These are phyloP conservation scores for Aristolochia fimbriata DNA, from an alignment of 164 flowering plant genomes.

Conservation along the genomic window DNA sequence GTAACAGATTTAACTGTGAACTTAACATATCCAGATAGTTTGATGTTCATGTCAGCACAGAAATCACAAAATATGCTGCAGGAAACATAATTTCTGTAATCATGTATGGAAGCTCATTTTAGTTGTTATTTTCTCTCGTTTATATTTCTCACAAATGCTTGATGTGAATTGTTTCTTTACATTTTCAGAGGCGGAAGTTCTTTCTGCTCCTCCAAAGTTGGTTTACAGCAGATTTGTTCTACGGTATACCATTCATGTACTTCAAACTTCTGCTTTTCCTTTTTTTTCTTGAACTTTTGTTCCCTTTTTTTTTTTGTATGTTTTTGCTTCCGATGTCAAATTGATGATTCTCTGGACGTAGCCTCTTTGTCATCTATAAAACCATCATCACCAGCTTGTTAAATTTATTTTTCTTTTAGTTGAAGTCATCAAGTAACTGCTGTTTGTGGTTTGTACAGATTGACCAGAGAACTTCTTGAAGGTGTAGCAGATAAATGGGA, in stretches of 20 bases:
- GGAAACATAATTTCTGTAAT: neutral
- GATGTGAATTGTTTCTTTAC: no score
- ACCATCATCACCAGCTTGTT: no score
- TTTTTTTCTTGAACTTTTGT: neutral
- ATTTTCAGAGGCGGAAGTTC: constrained; percentile 76
- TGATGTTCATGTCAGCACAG: neutral
- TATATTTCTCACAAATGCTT: no score
- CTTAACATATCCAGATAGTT: neutral
- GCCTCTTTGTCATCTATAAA: no score
- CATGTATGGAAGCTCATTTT: neutral
- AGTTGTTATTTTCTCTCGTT: no score
- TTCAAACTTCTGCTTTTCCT: neutral
- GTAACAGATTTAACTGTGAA: no score
- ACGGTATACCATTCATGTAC: constrained; percentile 28
- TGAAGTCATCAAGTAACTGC: neutral
- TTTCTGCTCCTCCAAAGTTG: constrained; percentile 91
- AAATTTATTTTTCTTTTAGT: neutral
- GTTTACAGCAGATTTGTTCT: constrained; percentile 75
- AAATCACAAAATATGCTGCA: neutral
- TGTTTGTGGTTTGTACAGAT: constrained; percentile 28
- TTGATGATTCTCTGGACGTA: no score
- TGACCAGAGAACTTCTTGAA: constrained; percentile 60
- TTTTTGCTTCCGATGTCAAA: neutral
- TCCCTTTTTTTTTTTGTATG: neutral
- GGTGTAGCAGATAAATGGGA: constrained; percentile 71